phyloP scores from a whole-genome alignment of 179 eudicot genomes.

The Patellifolia procumbens region DNA sequence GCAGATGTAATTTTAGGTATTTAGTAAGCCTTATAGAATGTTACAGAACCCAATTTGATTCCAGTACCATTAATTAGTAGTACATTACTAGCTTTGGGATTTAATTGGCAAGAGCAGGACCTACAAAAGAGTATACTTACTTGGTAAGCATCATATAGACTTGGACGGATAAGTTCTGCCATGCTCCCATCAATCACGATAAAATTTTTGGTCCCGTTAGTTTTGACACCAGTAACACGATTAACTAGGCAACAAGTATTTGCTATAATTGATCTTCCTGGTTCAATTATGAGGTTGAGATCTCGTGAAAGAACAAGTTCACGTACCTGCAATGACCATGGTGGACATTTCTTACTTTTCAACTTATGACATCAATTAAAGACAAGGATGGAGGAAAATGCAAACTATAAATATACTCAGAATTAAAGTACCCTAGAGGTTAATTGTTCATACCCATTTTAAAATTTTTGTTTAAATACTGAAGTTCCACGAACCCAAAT shows the following conservation, averaged over 20 bases:
- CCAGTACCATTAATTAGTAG: background rate
- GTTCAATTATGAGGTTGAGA: constrained; percentile 90
- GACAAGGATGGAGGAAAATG: background rate
- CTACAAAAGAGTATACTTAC: constrained; percentile 35
- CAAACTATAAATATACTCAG: background rate
- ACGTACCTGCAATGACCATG: constrained; percentile 55
- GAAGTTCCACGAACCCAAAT: background rate
- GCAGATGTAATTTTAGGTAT: constrained; percentile 27
- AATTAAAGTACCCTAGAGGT: background rate
- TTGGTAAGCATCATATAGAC: constrained; percentile 96
- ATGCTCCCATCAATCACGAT: constrained; percentile 95
- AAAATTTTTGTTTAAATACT: too few species aligned
- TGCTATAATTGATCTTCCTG: constrained; percentile 90
- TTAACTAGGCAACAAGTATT: constrained; percentile 93
- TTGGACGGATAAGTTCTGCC: constrained; percentile 98
- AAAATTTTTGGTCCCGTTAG: constrained; percentile 89
- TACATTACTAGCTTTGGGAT: background rate
- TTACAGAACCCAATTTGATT: background rate
- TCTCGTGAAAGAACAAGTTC: constrained; percentile 74
- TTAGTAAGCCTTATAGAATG: background rate
- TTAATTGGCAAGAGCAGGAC: background rate
- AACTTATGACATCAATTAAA: background rate
- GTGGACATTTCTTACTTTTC: background rate
- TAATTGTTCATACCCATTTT: background rate
- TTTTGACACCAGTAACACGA: constrained; percentile 95